These are phyloP conservation scores for Entomortierella beljakovae DNA, from an alignment of 192 early-diverging fungal genomes.

Conservation along the genomic window DNA sequence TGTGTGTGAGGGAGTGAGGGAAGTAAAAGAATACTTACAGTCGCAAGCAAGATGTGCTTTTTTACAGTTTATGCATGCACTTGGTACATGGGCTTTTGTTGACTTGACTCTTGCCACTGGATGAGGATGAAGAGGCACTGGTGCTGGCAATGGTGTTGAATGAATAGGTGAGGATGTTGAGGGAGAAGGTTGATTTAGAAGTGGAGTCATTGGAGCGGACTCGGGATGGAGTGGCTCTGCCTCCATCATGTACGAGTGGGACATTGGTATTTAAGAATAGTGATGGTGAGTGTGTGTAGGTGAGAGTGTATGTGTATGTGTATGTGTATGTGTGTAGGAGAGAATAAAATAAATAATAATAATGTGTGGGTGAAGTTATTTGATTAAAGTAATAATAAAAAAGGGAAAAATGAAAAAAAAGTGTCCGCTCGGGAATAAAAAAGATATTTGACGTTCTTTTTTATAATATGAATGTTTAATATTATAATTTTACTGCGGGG, in stretches of 20 bases:
- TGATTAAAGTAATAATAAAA: too few relatives aligned
- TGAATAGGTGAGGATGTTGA: background rate
- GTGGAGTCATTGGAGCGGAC: slow-evolving; percentile 20
- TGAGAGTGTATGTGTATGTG: slow-evolving; percentile 9
- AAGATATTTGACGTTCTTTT: too few relatives aligned
- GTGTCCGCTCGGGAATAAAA: too few relatives aligned
- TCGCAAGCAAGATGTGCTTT: slow-evolving; percentile 91
- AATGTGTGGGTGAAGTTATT: too few relatives aligned
- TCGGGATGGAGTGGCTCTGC: slow-evolving; percentile 37
- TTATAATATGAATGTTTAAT: too few relatives aligned
- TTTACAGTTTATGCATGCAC: slow-evolving; percentile 92
- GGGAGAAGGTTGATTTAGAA: slow-evolving; percentile 11
- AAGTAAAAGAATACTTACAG: slow-evolving; percentile 58
- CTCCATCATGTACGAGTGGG: slow-evolving; percentile 51
- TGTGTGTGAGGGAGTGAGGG: too few relatives aligned
- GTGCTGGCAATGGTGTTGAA: background rate
- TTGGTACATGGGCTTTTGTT: slow-evolving; percentile 82
- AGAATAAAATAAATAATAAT: too few relatives aligned
- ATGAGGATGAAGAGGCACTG: slow-evolving; percentile 26
- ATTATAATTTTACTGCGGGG: too few relatives aligned
- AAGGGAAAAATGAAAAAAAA: too few relatives aligned
- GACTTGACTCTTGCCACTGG: slow-evolving; percentile 41
- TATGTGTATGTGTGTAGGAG: background rate
- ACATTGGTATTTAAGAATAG: slow-evolving; percentile 9
- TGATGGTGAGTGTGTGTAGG: background rate